These are phyloP conservation scores for Suhomyces yuchorum DNA, from an alignment of 1,139 yeast species.

Conservation along the genomic window DNA sequence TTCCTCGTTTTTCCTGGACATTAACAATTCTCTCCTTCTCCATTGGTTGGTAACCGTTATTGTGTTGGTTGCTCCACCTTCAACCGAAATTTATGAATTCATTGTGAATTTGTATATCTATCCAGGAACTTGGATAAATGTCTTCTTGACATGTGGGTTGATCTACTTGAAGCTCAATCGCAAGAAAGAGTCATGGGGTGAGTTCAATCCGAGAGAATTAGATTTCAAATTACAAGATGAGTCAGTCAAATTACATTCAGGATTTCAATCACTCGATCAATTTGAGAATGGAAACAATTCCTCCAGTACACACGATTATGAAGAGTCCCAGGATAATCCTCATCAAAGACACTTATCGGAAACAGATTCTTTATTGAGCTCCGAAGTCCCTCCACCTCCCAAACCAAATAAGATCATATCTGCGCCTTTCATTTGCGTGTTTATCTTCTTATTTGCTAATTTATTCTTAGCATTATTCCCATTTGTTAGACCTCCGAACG, in stretches of 20 bases:
- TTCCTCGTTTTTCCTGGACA: constrained; percentile 55
- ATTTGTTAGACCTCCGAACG: constrained; percentile 55
- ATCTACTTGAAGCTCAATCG: constrained; percentile 39
- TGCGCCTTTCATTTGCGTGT: constrained; percentile 35
- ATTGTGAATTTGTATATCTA: constrained; percentile 52
- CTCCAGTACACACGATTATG: constrained; percentile 1
- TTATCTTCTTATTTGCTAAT: constrained; percentile 50
- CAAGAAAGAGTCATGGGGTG: constrained; percentile 37
- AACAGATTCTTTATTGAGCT: constrained; percentile 9
- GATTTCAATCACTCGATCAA: not conserved
- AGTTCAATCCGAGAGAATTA: constrained; percentile 20
- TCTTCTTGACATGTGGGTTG: constrained; percentile 44
- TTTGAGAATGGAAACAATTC: not conserved
- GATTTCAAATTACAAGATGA: constrained; percentile 10
- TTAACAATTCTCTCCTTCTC: constrained; percentile 45
- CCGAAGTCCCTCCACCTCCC: not conserved
- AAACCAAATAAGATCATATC: constrained; percentile 17
- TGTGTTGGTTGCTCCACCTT: constrained; percentile 49
- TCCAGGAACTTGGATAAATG: constrained; percentile 55
- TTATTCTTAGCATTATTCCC: constrained; percentile 58
- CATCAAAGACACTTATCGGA: constrained; percentile 4
- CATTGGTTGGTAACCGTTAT: constrained; percentile 54
- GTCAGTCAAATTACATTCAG: constrained; percentile 3
- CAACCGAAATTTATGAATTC: constrained; percentile 49
- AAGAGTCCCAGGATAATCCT: constrained; percentile 1